Evolutionary conservation across 2,329 filamentous ascomycete species (phyloP).

Genomic region (Phaeoacremonium minimum): DNA sequence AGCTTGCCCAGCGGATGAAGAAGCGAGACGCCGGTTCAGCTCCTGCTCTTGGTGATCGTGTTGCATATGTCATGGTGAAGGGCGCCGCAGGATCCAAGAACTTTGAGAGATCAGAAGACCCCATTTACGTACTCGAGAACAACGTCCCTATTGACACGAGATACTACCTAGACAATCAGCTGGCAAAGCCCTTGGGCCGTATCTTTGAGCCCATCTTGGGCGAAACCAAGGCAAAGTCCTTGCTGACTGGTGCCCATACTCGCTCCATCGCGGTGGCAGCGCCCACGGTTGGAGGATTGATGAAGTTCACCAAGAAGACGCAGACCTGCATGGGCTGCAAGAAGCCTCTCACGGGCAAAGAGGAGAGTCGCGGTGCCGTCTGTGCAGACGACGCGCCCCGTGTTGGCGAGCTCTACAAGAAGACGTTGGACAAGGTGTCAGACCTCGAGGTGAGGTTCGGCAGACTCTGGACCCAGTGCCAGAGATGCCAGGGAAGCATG

Average conservation of each 20-base stretch:
- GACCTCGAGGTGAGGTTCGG: constrained; percentile 93
- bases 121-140: constrained; percentile 94
- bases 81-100: constrained; percentile 86
- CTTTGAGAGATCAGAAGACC: constrained; percentile 95
- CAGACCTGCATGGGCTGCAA: constrained; percentile 99
- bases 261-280: constrained; percentile 91
- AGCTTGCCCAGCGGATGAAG: constrained; percentile 92
- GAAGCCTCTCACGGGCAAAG: constrained; percentile 78
- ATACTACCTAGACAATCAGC: constrained; percentile 98
- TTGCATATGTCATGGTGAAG: constrained; percentile 97
- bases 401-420: constrained; percentile 89
- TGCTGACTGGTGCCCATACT: constrained; percentile 91
- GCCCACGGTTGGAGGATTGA: constrained; percentile 85
- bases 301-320: constrained; percentile 98
- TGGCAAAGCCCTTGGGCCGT: constrained; percentile 86
- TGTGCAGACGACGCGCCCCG: constrained; percentile 81
- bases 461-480: constrained; percentile 95
- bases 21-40: constrained; percentile 95
- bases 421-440: constrained; percentile 80
- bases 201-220: constrained; percentile 98
- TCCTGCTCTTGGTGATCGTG: constrained; percentile 87
- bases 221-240: constrained; percentile 80
- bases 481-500: constrained; percentile 95
- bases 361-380: constrained; percentile 80
- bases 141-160: constrained; percentile 97